A percentile compares a stretch with the other conserved stretches of the same genome.
These are phyloP conservation scores for Trichoderma orchidacearum DNA, from an alignment of 495 filamentous ascomycete genomes.

Conservation along the genomic window DNA sequence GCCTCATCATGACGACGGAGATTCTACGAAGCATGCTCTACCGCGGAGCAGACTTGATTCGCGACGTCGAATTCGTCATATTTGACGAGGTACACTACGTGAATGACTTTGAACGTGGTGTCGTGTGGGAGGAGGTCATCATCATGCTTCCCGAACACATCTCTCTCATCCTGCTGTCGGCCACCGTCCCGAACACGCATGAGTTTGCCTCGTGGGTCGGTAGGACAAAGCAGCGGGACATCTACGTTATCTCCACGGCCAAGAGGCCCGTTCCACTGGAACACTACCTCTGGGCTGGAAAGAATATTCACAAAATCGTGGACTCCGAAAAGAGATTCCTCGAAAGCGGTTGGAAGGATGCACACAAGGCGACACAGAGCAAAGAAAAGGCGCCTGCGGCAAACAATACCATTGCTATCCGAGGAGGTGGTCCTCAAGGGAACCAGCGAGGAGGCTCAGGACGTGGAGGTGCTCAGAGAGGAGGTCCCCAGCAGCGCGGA, in stretches of 20 bases:
- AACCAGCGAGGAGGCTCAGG: conserved; percentile 40
- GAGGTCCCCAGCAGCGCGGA: conserved; percentile 36
- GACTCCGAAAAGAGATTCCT: conserved; percentile 82
- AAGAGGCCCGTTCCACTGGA: conserved; percentile 92
- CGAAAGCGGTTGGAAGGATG: conserved; percentile 88
- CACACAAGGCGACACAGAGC: conserved; percentile 68
- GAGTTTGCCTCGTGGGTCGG: conserved; percentile 99
- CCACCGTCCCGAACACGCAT: conserved; percentile 92
- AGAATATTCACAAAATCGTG: conserved; percentile 87
- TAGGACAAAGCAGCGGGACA: conserved; percentile 94
- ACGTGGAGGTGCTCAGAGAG: conserved; percentile 32
- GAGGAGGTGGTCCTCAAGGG: conserved; percentile 17
- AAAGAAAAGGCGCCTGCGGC: conserved; percentile 36
- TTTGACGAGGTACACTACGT: conserved; percentile 99
- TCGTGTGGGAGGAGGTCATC: conserved; percentile 99
- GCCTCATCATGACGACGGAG: conserved; percentile 98
- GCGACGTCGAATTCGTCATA: conserved; percentile 97
- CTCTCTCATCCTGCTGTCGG: conserved; percentile 85
- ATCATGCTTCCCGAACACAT: conserved; percentile 98
- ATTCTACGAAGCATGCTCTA: conserved; percentile 98
- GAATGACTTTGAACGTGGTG: conserved; percentile 91
- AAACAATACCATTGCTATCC: conserved; percentile 46
- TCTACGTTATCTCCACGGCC: conserved; percentile 95
- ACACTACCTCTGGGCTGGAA: conserved; percentile 90
- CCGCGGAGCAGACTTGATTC: conserved; percentile 85